These are phyloP conservation scores for Yamagishiella unicocca DNA, from an alignment of 139 green algal genomes.

Conservation along the genomic window DNA sequence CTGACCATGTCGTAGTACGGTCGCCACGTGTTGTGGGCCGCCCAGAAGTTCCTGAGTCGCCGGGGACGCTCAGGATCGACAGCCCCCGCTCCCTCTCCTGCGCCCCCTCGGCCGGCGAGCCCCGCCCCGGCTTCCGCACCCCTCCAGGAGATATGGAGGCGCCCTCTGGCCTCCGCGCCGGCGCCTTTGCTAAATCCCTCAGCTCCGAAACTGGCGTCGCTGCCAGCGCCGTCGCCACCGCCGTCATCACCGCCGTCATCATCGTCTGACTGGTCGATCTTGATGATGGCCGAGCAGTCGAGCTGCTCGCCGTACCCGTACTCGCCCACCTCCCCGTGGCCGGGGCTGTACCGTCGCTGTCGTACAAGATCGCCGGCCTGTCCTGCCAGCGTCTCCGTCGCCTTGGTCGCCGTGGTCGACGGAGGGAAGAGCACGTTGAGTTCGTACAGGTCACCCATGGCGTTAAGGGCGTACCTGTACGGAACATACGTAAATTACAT, in stretches of 20 bases:
- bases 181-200: no score
- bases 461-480: constrained; percentile 50
- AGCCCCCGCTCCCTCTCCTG: neutral
- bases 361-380: neutral
- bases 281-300: constrained; percentile 57
- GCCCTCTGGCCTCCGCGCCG: no score
- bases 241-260: neutral
- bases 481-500: no score
- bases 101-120: neutral
- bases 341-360: constrained; percentile 33
- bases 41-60: constrained; percentile 37
- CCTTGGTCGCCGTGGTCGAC: neutral
- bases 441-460: constrained; percentile 60
- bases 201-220: no score
- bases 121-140: neutral
- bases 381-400: neutral
- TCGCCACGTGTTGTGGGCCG: constrained; percentile 58
- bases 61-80: no score
- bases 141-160: no score
- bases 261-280: neutral
- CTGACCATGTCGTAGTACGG: constrained; percentile 63
- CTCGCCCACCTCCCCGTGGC: constrained; percentile 50
- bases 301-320: constrained; percentile 53
- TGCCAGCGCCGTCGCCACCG: neutral
- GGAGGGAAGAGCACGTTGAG: constrained; percentile 59